Evolutionary conservation across 1,139 yeast species (phyloP).

Genomic region (Candida tropicalis): DNA sequence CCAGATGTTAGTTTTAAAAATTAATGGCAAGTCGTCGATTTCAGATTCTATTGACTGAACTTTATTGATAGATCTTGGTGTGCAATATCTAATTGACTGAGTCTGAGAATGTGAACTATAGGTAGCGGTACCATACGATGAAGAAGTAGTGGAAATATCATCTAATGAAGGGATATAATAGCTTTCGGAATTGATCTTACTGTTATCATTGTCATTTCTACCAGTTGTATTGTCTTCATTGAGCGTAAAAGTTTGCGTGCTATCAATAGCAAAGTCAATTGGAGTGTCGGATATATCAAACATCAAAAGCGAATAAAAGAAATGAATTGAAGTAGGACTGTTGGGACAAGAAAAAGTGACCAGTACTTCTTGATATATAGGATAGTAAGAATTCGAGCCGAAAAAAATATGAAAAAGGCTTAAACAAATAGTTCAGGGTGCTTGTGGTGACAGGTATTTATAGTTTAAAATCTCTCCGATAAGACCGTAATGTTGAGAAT

Average conservation of each 20-base stretch:
- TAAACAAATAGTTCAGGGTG: too few relatives aligned
- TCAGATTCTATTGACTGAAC: conserved; percentile 23
- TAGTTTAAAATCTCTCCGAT: too few relatives aligned
- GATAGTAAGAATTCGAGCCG: too few relatives aligned
- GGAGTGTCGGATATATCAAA: conserved; percentile 3
- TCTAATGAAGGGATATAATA: conserved; percentile 14
- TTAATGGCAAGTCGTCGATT: conserved; percentile 17
- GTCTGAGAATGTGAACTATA: neutral
- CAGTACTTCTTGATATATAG: neutral
- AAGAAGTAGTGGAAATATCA: conserved; percentile 8
- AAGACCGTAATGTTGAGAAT: too few relatives aligned
- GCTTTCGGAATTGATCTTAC: neutral
- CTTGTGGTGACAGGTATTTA: too few relatives aligned
- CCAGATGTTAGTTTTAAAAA: conserved; percentile 27
- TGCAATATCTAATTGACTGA: conserved; percentile 13
- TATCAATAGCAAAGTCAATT: neutral
- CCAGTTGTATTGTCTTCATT: neutral
- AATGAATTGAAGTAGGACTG: neutral
- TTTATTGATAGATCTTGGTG: conserved; percentile 24
- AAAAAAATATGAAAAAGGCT: too few relatives aligned
- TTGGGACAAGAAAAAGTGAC: neutral
- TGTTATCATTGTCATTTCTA: neutral
- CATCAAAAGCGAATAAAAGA: neutral
- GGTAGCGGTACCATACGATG: conserved; percentile 2
- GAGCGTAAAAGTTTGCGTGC: neutral